phyloP scores from a whole-genome alignment of 495 filamentous ascomycete genomes.

The Podospora fimiseda region DNA sequence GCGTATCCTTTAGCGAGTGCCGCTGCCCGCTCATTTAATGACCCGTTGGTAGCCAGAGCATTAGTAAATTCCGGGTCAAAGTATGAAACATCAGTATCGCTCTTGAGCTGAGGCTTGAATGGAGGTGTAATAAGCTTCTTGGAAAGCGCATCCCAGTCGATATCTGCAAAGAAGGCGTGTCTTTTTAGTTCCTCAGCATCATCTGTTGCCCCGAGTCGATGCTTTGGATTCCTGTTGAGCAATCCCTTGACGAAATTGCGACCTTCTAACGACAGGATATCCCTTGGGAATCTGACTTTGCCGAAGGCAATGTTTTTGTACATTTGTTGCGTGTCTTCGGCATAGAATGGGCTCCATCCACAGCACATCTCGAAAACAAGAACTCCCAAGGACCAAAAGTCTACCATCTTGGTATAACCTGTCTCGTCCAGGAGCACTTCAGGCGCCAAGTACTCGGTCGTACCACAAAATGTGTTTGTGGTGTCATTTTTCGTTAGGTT shows the following conservation, averaged over 20 bases:
- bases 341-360: conserved; percentile 98
- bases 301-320: conserved; percentile 99
- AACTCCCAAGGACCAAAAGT: conserved; percentile 98
- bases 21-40: conserved; percentile 82
- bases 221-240: conserved; percentile 93
- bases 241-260: conserved; percentile 97
- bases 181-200: conserved; percentile 93
- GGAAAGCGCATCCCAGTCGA: conserved; percentile 80
- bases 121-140: conserved; percentile 93
- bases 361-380: conserved; percentile 99
- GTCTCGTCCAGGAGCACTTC: conserved; percentile 93
- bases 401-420: conserved; percentile 99
- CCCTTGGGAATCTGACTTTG: conserved; percentile 92
- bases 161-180: conserved; percentile 89
- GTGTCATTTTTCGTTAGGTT: conserved; percentile 94
- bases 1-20: conserved; percentile 69
- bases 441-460: conserved; percentile 93
- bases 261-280: conserved; percentile 88
- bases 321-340: conserved; percentile 99
- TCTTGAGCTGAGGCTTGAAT: conserved; percentile 95
- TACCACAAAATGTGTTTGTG: conserved; percentile 98
- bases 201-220: conserved; percentile 81
- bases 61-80: conserved; percentile 99
- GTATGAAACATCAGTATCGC: conserved; percentile 91
- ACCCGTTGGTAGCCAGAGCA: conserved; percentile 73